Evolutionary conservation across 2,329 filamentous ascomycete species (phyloP), one percentile per base, ranked within the genome.

Genomic region (Aspergillus brunneoviolaceus): DNA sequence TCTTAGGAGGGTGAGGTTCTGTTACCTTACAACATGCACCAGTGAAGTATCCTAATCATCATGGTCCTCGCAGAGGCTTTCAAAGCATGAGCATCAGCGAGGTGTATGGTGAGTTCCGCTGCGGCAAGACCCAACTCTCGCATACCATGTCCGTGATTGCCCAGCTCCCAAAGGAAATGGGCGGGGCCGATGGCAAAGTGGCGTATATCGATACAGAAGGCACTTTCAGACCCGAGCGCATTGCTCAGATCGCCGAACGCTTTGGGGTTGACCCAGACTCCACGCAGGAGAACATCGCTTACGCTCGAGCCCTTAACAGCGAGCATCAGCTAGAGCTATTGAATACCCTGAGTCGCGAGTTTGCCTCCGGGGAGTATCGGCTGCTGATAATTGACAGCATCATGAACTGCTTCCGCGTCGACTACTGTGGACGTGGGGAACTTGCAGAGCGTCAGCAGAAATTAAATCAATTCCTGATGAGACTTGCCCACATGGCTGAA

Each of bases 31-130:
- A 9, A 19, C 4, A 16, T 56, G 23, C 7, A 23, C 2, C n/a
- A 21, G 11, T 16, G 11, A 7, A n/a, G 16, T 19, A 16, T 47
- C 16, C 58, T n/a, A 12, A 25, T 49, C 52, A 47, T 19, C 48
- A 45, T 57, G 11, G 47, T n/a, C 21, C 16, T 19, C 33, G n/a
- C 52, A 87, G 85, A 63, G 87, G 87, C 25, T 89, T 89, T 65
- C 85, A 89, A 72, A 89, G 86, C 49, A 86, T 87, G 84, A 88
- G 86, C 68, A 87, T 89, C 70, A 89, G 84, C 65, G 87, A 79
- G 64, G 76, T 78, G 49, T 77, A 76, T 59, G 76, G 74, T 23
- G 75, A 78, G 63, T 77, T 77, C 61, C 74, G 76, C 53, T 89
- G 87, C 70, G 87, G 87, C 60, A 90, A 90, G 76, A 89, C 87